Base-by-base conservation (phyloP, 345 rosid genomes). In the Cardamine resedifolia region DNA sequence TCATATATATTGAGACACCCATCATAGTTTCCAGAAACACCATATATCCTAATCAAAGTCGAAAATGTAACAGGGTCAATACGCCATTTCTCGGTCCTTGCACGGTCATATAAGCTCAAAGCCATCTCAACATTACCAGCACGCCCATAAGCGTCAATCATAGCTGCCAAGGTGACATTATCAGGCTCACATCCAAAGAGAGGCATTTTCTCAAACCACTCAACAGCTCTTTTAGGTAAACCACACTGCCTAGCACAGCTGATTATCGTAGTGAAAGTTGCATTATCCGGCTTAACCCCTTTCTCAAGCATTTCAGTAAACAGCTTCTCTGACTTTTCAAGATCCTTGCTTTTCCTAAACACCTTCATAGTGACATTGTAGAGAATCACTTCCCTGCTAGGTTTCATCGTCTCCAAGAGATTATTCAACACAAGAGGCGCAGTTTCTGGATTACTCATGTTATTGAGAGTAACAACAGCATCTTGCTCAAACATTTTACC, bases 1-100 rank as follows among this genome's bases (percentile, higher is more conserved):
- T 95, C 96, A 27, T 83, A 91, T 65, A 95, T 88, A 80, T 88
- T 95, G 70, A 89, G 85, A 80, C 96, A 91, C n/a, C 97, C 97
- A 68, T 91, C 97, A 58, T 78, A 91, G 75, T 95, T 89, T 52
- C 88, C 88, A 1, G 85, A 52, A 31, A 64, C 57, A 58, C 86
- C 86, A 66, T 87, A 84, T 26, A 91, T 84, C 66, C 79, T 91
- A 74, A 95, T 91, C 86, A 91, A 83, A 11, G 96, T 87, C 0
- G 90, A 78, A 69, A 91, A 89, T 0, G 97, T 83, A 45, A 80
- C 81, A 0, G 83, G 69, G 78, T 86, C 95, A 6, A 94, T 78
- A 6, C 84, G 85, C 97, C 97, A 94, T 49, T 88, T 89, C 76
- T 87, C 96, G 0, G 88, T 81, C 77, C 96, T 89, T 3, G 97